Base-by-base conservation (phyloP, 2,329 filamentous ascomycete species). In the Cyclaneusma minus region DNA sequence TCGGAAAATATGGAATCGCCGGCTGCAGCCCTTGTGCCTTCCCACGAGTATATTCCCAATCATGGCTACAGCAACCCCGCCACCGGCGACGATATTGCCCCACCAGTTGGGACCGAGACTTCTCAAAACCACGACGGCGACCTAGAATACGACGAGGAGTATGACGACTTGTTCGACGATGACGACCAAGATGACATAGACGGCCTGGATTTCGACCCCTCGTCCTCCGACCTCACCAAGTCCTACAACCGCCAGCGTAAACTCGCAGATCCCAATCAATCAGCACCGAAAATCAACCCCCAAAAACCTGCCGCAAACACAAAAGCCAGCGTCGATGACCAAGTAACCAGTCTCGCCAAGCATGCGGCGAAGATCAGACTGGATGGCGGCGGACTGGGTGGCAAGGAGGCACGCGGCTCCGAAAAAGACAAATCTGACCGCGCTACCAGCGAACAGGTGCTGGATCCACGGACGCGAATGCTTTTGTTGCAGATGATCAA, bases 401-500 rank as follows among this genome's bases (percentile, higher is more conserved):
- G 29, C 13, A 68, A 65, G 47, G 55, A 60, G 17, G 48, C 46
- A 13, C 59, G 64, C 30, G 56, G 55, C 18, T 62, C 64, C 28
- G 70, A 73, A 32, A 83, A 81, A 51, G 85, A 94, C 53, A 91
- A 89, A 61, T 76, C 80, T 29, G 87, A 98, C 49, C 73, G 89
- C 32, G 87, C 89, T 27, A 98, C 89, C 9, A 83, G 72, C 40
- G 89, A 98, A 50, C 83, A 94, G 51, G 89, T 98, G 25, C 60
- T 98, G 34, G 89, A 98, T 54, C 82, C 84, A 35, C 68, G 84
- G 28, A 98, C 89, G 9, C 78, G 85, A 39, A 92, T 94, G 82
- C 85, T 98, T 34, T 60, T 98, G 28, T 62, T 94, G 37, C 83
- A 94, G 56, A 83, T 98, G 67, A 87, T 95, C 58, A 94, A 95